These are phyloP conservation scores for Reutealis trisperma DNA, from an alignment of 345 rosid genomes.

Conservation along the genomic window DNA sequence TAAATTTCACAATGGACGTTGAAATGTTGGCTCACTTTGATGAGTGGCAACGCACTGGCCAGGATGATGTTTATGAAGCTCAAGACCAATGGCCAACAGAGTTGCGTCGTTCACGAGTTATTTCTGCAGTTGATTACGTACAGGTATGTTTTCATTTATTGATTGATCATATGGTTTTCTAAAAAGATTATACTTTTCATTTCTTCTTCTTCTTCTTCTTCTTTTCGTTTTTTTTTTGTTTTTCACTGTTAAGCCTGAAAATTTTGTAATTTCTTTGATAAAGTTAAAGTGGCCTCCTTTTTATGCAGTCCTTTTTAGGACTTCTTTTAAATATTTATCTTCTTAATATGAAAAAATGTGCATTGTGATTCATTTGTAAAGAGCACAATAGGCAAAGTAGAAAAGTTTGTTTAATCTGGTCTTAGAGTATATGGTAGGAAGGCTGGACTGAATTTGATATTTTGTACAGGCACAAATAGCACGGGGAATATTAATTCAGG, in stretches of 20 bases:
- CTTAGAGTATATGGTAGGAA: background rate
- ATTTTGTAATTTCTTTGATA: background rate
- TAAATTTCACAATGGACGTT: constrained; percentile 79
- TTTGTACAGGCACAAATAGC: constrained; percentile 75
- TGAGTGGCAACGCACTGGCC: constrained; percentile 73
- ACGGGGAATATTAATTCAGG: constrained; percentile 64
- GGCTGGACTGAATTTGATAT: background rate
- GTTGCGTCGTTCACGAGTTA: constrained; percentile 59
- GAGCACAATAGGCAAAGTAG: background rate
- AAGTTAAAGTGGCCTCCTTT: background rate
- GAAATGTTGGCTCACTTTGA: constrained; percentile 89
- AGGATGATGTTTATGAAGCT: constrained; percentile 76
- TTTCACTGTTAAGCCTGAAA: background rate
- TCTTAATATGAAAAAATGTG: background rate
- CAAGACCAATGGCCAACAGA: constrained; percentile 92
- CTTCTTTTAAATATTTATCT: background rate
- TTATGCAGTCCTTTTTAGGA: background rate
- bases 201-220: background rate
- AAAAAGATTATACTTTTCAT: background rate
- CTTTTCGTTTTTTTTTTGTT: no score
- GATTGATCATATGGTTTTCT: background rate
- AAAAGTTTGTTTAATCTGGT: background rate
- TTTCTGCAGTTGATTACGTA: constrained; percentile 75
- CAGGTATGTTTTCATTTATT: constrained; percentile 47
- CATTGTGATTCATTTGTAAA: background rate